Percentiles rank a stretch among this genome's conserved stretches.
phyloP scores from a whole-genome alignment of 345 rosid species.

The Noccaea caerulescens region DNA sequence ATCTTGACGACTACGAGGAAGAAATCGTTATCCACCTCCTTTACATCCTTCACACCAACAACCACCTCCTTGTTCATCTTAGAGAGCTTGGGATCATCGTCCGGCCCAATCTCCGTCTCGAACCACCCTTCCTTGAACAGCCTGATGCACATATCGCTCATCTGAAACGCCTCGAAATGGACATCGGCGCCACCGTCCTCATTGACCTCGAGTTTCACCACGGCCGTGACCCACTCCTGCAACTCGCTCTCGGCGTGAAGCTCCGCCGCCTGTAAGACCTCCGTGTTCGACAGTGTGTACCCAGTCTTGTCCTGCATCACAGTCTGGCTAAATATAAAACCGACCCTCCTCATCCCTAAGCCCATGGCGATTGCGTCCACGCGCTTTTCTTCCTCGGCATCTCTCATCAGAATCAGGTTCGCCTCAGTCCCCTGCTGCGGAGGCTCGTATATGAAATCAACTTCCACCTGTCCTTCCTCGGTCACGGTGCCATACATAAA shows the following conservation, averaged over 20 bases:
- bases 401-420: conserved; percentile 56
- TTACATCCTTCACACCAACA: conserved; percentile 85
- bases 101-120: conserved; percentile 59
- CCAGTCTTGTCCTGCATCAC: conserved; percentile 74
- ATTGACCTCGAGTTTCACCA: conserved; percentile 83
- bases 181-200: conserved; percentile 83
- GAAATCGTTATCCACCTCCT: conserved; percentile 90
- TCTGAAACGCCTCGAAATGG: conserved; percentile 96
- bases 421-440: conserved; percentile 85
- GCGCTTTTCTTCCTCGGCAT: conserved; percentile 67
- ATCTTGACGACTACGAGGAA: conserved; percentile 78
- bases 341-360: conserved; percentile 83
- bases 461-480: conserved; percentile 73
- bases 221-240: conserved; percentile 91
- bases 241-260: conserved; percentile 77
- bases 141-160: conserved; percentile 92
- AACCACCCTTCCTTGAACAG: conserved; percentile 85
- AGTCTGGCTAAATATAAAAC: conserved; percentile 79
- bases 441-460: conserved; percentile 78
- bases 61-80: conserved; percentile 90
- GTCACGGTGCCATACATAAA: conserved; percentile 78
- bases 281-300: conserved; percentile 72
- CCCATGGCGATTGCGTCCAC: conserved; percentile 82
- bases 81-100: conserved; percentile 84
- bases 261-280: conserved; percentile 73